A percentile compares a stretch with the other conserved stretches of the same genome.
phyloP scores from a whole-genome alignment of 2,329 filamentous ascomycete genomes.

The Alternaria atra region DNA sequence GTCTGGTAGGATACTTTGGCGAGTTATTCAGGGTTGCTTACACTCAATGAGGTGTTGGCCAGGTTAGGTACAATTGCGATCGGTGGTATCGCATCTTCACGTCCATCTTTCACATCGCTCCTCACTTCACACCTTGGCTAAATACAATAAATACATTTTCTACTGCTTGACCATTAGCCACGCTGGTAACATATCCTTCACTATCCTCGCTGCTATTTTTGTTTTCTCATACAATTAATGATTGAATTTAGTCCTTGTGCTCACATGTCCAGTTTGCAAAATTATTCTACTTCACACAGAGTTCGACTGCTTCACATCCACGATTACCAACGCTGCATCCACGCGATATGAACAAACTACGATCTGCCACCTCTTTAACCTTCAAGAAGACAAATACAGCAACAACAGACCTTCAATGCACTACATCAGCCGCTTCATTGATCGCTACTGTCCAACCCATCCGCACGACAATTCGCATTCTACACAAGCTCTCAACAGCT shows the following conservation, averaged over 20 bases:
- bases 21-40: background rate
- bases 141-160: background rate
- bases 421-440: conserved; percentile 21
- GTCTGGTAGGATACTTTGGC: background rate
- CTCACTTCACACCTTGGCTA: conserved; percentile 12
- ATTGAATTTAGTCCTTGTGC: background rate
- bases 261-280: conserved; percentile 8
- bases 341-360: conserved; percentile 11
- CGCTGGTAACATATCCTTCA: background rate
- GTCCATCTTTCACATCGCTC: conserved; percentile 6
- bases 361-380: background rate
- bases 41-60: background rate
- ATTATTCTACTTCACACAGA: conserved; percentile 3
- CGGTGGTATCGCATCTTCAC: conserved; percentile 5
- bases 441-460: conserved; percentile 1
- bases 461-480: background rate
- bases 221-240: background rate
- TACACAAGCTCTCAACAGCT: background rate
- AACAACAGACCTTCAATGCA: conserved; percentile 11
- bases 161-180: background rate
- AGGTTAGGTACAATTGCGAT: background rate
- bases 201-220: background rate
- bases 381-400: background rate
- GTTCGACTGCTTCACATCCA: conserved; percentile 8
- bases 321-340: conserved; percentile 2